A percentile compares a stretch with the other conserved stretches of the same genome.
phyloP scores from a whole-genome alignment of 345 rosid species.

The Salix exigua region DNA sequence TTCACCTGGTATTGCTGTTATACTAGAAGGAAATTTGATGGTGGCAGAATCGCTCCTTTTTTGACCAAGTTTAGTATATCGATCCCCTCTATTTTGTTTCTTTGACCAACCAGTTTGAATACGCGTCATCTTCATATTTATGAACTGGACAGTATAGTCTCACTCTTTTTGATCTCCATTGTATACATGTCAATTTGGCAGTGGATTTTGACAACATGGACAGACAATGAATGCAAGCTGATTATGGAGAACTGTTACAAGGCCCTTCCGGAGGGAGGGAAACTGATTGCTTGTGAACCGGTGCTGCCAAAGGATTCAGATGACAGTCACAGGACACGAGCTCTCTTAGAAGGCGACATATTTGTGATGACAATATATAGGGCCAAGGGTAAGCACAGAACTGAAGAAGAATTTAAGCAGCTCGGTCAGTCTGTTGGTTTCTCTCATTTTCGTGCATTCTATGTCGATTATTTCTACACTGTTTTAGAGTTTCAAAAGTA shows the following conservation, averaged over 20 bases:
- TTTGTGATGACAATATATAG: conserved; percentile 79
- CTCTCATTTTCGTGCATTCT: conserved; percentile 42
- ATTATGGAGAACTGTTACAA: conserved; percentile 81
- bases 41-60: too few relatives aligned
- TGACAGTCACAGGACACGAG: conserved; percentile 68
- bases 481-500: conserved; percentile 76
- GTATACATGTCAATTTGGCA: conserved; percentile 18
- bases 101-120: too few relatives aligned
- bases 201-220: conserved; percentile 84
- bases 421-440: conserved; percentile 67
- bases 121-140: too few relatives aligned
- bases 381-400: conserved; percentile 76
- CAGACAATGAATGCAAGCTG: conserved; percentile 72
- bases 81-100: too few relatives aligned
- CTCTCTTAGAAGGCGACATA: conserved; percentile 75
- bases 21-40: too few relatives aligned
- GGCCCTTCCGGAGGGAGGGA: conserved; percentile 70
- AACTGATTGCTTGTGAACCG: conserved; percentile 78
- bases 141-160: too few relatives aligned
- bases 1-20: too few relatives aligned
- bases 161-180: too few relatives aligned
- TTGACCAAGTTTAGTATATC: too few relatives aligned
- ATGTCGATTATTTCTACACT: conserved; percentile 60
- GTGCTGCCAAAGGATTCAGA: conserved; percentile 65
- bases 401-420: conserved; percentile 61